Base-by-base conservation (phyloP, 306 rosid species). In the Dicorynia guianensis region DNA sequence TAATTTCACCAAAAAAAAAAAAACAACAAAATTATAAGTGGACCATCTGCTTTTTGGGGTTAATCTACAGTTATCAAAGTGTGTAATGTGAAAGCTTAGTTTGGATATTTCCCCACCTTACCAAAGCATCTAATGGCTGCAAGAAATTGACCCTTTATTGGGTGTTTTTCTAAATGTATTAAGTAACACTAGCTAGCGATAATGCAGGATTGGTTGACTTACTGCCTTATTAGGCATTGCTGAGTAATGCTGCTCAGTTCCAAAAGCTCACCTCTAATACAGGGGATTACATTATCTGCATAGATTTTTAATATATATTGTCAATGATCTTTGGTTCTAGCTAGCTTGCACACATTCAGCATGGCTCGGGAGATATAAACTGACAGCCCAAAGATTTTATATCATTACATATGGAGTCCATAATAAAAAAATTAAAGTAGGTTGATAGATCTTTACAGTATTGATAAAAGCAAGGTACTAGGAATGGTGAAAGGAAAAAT, bases 161-260 rank as follows among this genome's bases (percentile, higher is more conserved):
- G 68, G 53, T 47, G 14, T 8, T 56, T 71, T 76, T 69, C 67
- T 58, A 7, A 33, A 19, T 76, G 71, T 52, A 12, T 46, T 39
- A 55, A 62, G 80, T 53, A 42, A 48, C 30, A 13, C 11, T 34
- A 54, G 75, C 49, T 61, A 20, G 49, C 72, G 75, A 44, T 79
- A 64, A 79, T 63, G 66, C 40, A 57, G 30, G 53, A 14, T 52
- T 53, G 13, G n/a, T 69, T 83, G 75, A 75, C 81, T 74, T 69
- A 36, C n/a, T n/a, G n/a, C n/a, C n/a, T n/a, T n/a, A n/a, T n/a
- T 62, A 20, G 34, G 53, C 54, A 52, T 59, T 17, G 46, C 57
- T 60, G 9, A 47, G 9, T 69, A 39, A 5, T 6, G n/a, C n/a
- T n/a, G n/a, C n/a, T n/a, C n/a, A n/a, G n/a, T n/a, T n/a, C n/a